phyloP scores from a whole-genome alignment of 768 basidiomycete species.

The Pleurotus eryngii region DNA sequence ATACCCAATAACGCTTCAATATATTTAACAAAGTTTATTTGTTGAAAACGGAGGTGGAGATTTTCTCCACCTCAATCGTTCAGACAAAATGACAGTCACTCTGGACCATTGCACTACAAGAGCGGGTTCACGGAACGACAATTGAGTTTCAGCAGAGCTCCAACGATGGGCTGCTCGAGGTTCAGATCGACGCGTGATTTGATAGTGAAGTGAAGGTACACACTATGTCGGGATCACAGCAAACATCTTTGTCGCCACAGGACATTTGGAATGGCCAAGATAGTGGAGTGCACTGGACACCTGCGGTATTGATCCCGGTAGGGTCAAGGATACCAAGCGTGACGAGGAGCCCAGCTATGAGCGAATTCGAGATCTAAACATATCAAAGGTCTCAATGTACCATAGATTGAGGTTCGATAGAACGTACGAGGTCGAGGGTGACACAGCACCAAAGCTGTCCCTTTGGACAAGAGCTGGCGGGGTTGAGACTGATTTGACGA shows the following conservation, averaged over 20 bases:
- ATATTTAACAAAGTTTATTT: too few relatives aligned
- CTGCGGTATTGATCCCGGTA: neutral
- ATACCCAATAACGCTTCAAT: too few relatives aligned
- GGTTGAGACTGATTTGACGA: constrained; percentile 2
- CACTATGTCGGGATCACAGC: neutral
- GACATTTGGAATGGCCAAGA: neutral
- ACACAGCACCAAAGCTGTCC: neutral
- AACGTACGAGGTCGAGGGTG: neutral
- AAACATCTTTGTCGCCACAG: neutral
- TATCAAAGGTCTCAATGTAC: neutral
- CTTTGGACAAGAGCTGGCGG: neutral
- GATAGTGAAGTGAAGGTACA: neutral
- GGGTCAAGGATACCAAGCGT: neutral
- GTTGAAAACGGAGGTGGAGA: too few relatives aligned
- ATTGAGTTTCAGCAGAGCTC: neutral
- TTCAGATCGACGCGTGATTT: neutral
- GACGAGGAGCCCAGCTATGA: neutral
- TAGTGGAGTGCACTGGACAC: neutral
- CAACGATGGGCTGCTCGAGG: neutral
- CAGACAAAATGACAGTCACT: too few relatives aligned
- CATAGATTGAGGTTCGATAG: too few relatives aligned
- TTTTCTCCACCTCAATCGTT: neutral
- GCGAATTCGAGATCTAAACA: neutral
- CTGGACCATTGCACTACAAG: neutral
- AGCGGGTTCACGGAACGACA: neutral